Percentiles rank a stretch among this genome's conserved stretches.
phyloP scores from a whole-genome alignment of 139 green algal genomes.

The Coelastrella sp. region DNA sequence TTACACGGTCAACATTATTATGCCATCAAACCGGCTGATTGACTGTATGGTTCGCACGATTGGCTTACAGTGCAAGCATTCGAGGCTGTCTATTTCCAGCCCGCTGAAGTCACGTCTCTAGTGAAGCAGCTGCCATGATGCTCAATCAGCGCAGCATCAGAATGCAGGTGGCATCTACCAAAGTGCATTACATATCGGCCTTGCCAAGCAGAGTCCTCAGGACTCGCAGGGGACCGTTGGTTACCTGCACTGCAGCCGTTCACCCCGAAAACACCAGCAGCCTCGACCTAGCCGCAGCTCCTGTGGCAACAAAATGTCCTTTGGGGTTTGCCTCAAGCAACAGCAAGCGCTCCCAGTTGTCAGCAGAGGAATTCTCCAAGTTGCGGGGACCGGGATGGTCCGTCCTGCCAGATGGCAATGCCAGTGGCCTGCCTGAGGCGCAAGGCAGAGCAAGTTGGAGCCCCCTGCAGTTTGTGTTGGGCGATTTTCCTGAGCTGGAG shows the following conservation, averaged over 20 bases:
- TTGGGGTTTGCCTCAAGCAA: neutral
- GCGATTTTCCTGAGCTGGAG: constrained; percentile 15
- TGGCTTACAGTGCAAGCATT: too few species aligned
- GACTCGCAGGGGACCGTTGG: neutral
- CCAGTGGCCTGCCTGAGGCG: neutral
- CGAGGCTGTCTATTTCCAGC: too few species aligned
- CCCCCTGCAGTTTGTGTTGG: constrained; percentile 10
- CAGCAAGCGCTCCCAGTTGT: neutral
- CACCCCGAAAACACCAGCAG: neutral
- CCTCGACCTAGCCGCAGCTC: neutral
- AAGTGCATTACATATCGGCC: too few species aligned
- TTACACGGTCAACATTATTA: too few species aligned
- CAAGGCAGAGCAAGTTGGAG: neutral
- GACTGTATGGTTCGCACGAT: too few species aligned
- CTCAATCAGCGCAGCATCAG: too few species aligned
- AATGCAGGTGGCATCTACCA: too few species aligned
- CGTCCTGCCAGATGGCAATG: constrained; percentile 15
- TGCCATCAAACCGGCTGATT: too few species aligned
- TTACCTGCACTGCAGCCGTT: neutral
- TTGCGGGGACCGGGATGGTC: constrained; percentile 17
- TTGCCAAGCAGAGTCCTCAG: too few species aligned
- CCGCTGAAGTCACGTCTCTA: too few species aligned
- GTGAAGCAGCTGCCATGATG: too few species aligned
- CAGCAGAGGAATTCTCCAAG: neutral
- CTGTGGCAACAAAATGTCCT: neutral